Conservation (phyloP, 2,329 filamentous ascomycete species). For the Calonectria pauciramosa region DNA sequence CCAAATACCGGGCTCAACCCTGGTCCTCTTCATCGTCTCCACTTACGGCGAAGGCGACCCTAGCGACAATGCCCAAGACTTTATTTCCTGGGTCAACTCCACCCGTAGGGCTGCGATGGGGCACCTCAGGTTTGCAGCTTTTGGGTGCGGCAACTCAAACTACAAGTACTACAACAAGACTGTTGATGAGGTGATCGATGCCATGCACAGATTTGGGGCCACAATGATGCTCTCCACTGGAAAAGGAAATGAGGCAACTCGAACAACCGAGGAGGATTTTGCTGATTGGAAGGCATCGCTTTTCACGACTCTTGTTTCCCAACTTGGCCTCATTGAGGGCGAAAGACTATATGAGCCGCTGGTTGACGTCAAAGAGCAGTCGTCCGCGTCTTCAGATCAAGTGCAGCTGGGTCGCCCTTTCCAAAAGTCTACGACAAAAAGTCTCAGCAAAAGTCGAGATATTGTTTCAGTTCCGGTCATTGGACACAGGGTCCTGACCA, state of each 20-base stretch:
- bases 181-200: neutral
- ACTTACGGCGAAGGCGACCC: slow-evolving; percentile 28
- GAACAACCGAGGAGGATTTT: slow-evolving; percentile 26
- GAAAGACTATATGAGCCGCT: slow-evolving; percentile 19
- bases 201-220: slow-evolving; percentile 16
- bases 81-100: slow-evolving; percentile 9
- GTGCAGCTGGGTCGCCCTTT: slow-evolving; percentile 9
- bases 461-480: slow-evolving; percentile 19
- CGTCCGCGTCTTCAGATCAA: neutral
- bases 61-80: slow-evolving; percentile 24
- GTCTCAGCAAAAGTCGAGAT: neutral
- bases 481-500: neutral
- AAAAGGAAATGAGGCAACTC: slow-evolving; percentile 24
- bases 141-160: slow-evolving; percentile 28
- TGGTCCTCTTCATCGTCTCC: slow-evolving; percentile 20
- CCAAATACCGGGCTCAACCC: neutral
- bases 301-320: slow-evolving; percentile 4
- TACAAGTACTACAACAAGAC: slow-evolving; percentile 27
- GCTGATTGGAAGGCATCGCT: slow-evolving; percentile 25
- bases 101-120: neutral
- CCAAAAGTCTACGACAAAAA: slow-evolving; percentile 4
- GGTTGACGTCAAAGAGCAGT: slow-evolving; percentile 14
- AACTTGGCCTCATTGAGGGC: slow-evolving; percentile 16
- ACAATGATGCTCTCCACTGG: slow-evolving; percentile 8
- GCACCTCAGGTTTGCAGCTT: slow-evolving; percentile 17